These are phyloP conservation scores for Talaromyces sp. DNA, from an alignment of 2,329 filamentous ascomycete species.

Conservation along the genomic window DNA sequence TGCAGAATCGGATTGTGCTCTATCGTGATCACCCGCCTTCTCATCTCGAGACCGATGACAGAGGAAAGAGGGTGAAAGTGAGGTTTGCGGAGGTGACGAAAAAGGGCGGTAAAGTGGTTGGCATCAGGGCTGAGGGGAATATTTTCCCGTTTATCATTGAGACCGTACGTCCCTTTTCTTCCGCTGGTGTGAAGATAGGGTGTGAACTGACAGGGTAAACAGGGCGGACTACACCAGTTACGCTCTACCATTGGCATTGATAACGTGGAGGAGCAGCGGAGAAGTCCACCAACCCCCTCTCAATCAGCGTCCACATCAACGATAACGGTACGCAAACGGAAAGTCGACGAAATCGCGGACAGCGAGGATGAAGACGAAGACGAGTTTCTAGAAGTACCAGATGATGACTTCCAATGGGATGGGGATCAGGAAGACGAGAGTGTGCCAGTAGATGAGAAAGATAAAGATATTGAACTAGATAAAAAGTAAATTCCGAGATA, in stretches of 20 bases:
- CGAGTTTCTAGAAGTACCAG: neutral
- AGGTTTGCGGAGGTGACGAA: constrained; percentile 65
- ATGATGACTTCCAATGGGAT: constrained; percentile 6
- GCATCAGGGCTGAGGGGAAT: constrained; percentile 27
- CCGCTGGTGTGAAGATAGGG: too few species aligned
- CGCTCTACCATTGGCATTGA: neutral
- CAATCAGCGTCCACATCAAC: constrained; percentile 12
- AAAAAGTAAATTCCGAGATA: neutral
- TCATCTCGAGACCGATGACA: constrained; percentile 23
- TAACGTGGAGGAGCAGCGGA: neutral
- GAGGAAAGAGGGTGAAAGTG: constrained; percentile 37
- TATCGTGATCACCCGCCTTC: constrained; percentile 68
- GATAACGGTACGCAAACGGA: constrained; percentile 36
- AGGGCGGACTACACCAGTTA: constrained; percentile 13
- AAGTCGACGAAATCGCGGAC: constrained; percentile 43
- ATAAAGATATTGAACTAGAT: neutral
- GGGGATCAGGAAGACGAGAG: neutral
- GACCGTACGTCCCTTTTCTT: constrained; percentile 26
- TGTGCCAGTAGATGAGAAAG: neutral
- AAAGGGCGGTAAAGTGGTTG: constrained; percentile 51
- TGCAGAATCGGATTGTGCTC: constrained; percentile 69
- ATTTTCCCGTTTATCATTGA: constrained; percentile 42
- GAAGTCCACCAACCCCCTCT: neutral
- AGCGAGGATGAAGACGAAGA: constrained; percentile 37
- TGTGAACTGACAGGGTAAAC: neutral